These are phyloP conservation scores for Phytophthora megakarya DNA, from an alignment of 352 stramenopile genomes.

Conservation along the genomic window DNA sequence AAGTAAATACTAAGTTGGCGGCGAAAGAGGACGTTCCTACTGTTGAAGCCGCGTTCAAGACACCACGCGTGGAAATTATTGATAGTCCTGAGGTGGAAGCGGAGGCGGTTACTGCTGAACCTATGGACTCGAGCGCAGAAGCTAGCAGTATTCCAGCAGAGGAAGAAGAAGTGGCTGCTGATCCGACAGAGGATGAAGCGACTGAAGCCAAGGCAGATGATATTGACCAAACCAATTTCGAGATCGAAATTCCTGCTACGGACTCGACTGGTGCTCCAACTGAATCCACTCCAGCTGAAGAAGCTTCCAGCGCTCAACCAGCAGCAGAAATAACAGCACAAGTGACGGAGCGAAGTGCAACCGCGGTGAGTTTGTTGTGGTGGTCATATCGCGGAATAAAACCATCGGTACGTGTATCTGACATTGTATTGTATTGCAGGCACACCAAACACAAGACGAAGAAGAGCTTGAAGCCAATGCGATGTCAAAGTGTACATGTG, in stretches of 20 bases:
- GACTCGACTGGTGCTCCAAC: not conserved
- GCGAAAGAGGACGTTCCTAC: not conserved
- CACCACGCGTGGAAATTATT: not conserved
- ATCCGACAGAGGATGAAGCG: not conserved
- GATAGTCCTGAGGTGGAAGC: not conserved
- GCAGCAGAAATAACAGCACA: conserved; percentile 8
- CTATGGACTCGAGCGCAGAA: not conserved
- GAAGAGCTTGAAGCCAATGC: conserved; percentile 55
- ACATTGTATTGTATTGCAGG: conserved; percentile 3
- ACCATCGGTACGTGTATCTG: not conserved
- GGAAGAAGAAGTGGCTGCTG: not conserved
- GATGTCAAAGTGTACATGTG: conserved; percentile 73
- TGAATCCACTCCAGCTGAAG: conserved; percentile 8
- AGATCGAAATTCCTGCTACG: conserved; percentile 14
- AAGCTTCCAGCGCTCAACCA: conserved; percentile 19
- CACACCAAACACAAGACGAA: conserved; percentile 34
- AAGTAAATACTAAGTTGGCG: not conserved
- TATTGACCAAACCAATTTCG: conserved; percentile 15
- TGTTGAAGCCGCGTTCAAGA: conserved; percentile 6
- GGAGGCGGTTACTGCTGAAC: too few relatives aligned
- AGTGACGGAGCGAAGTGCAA: conserved; percentile 17
- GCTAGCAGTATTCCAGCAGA: not conserved
- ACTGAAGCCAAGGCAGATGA: conserved; percentile 9
- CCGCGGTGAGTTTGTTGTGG: conserved; percentile 16
- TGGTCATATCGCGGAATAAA: not conserved